Conservation (phyloP, 2,329 filamentous ascomycete genomes). For the Mariannaea sp. region DNA sequence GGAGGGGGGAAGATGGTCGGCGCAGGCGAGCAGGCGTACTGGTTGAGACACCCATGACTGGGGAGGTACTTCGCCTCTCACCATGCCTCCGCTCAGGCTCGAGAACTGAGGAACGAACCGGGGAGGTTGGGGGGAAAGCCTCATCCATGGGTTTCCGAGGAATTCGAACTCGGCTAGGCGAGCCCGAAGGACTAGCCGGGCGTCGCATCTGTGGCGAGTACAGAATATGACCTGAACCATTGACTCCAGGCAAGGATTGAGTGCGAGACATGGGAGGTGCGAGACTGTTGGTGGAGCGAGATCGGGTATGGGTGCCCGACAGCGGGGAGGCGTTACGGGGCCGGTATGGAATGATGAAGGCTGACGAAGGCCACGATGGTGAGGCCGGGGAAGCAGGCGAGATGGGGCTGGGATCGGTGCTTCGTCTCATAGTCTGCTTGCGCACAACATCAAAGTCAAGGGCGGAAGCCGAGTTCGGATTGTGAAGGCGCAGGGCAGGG, state of each 20-base stretch:
- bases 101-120: constrained; percentile 59
- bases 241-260: constrained; percentile 67
- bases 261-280: constrained; percentile 64
- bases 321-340: constrained; percentile 67
- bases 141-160: constrained; percentile 65
- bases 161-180: constrained; percentile 56
- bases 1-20: constrained; percentile 62
- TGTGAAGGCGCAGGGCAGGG: constrained; percentile 57
- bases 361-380: constrained; percentile 54
- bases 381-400: constrained; percentile 58
- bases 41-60: constrained; percentile 47
- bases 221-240: constrained; percentile 62
- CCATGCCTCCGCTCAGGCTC: constrained; percentile 54
- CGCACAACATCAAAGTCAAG: constrained; percentile 50
- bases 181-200: constrained; percentile 59
- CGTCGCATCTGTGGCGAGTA: constrained; percentile 58
- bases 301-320: constrained; percentile 60
- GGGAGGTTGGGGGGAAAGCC: constrained; percentile 61
- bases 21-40: constrained; percentile 46
- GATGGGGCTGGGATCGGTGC: constrained; percentile 60
- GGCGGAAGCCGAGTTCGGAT: constrained; percentile 44
- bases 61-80: constrained; percentile 57
- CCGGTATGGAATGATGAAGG: constrained; percentile 58
- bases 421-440: constrained; percentile 61
- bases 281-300: constrained; percentile 61